Base-by-base conservation (phyloP, 768 basidiomycete species). In the Gloeostereum incarnatum region DNA sequence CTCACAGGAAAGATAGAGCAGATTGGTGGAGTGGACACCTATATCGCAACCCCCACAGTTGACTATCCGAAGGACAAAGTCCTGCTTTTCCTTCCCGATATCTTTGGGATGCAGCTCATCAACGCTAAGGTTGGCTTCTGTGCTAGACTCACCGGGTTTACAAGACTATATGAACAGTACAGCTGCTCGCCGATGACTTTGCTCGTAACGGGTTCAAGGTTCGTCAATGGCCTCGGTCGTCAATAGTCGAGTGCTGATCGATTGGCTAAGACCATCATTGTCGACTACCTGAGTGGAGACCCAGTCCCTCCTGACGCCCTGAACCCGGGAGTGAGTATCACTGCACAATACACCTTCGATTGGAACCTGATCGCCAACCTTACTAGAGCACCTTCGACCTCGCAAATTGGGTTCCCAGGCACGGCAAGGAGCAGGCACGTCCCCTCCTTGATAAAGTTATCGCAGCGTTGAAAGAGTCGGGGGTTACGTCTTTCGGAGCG, bases 391-490 rank as follows among this genome's bases (percentile, higher is more conserved):
- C 27, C 4, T 35, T 45, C 19, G 36, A 41, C 33, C 13, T 35
- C 25, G 18, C 31, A 14, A 30, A 27, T 21, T 79, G 74, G 76
- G 26, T 75, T 23, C 24, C 21, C 2, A 60, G 47, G 1, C 79
- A 81, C 43, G 52, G 50, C 4, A 19, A 43, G 8, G 60, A 49
- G 0, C 31, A 52, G 11, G 72, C 70, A 1, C 70, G 72, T 10
- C 73, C 74, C 1, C 8, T 48, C 3, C 44, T 83, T 18, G 68
- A 83, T 56, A 72, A 68, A 35, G 73, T 81, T 32, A 63, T 82
- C 22, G 55, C 51, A 3, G 71, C 62, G 0, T 66, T 88, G 43
- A 78, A 75, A 49, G 69, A 56, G 22, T 49, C 71, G 45, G 84
- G 82, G 2, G 60, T 86, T 18, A 73, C 62, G 2, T 53, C 53